Conservation (phyloP, 371 early-diverging fungal species). For the Caulochytrium protostelioides region DNA sequence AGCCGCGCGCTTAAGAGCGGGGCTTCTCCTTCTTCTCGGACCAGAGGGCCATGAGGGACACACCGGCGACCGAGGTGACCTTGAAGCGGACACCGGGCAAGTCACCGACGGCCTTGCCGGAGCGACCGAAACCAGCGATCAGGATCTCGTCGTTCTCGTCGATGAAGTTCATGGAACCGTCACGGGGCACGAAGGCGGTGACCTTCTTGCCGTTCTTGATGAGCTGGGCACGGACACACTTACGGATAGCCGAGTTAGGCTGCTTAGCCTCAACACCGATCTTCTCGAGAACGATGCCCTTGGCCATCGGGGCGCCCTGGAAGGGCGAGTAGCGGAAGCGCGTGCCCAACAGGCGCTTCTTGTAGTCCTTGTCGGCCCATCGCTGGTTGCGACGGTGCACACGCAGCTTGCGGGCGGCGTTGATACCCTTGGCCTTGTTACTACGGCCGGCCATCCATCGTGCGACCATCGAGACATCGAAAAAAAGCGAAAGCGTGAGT, state of each 20-base stretch:
- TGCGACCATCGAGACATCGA: too few species aligned
- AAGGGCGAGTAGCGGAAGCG: constrained; percentile 93
- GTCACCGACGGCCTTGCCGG: constrained; percentile 93
- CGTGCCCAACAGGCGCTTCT: constrained; percentile 94
- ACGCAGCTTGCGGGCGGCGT: constrained; percentile 97
- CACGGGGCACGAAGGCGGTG: constrained; percentile 99
- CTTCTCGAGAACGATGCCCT: constrained; percentile 99
- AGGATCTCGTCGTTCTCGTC: constrained; percentile 95
- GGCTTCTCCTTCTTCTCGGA: constrained; percentile 94
- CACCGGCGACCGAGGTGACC: constrained; percentile 99
- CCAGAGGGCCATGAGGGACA: constrained; percentile 94
- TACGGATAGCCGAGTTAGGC: constrained; percentile 99
- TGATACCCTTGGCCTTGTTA: constrained; percentile 93
- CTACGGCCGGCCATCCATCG: too few species aligned
- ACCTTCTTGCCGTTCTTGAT: constrained; percentile 99
- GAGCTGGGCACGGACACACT: constrained; percentile 99
- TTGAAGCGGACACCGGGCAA: constrained; percentile 99
- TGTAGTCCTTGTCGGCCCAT: constrained; percentile 98
- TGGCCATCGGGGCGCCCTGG: constrained; percentile 98
- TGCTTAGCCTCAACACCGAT: constrained; percentile 99
- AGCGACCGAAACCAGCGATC: constrained; percentile 92
- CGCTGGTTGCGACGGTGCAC: constrained; percentile 88
- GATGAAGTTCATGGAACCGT: constrained; percentile 97
- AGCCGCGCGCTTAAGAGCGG: constrained; percentile 17
- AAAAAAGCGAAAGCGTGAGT: too few species aligned